Evolutionary conservation across 129 eudicot genomes (phyloP).

Genomic region (Helianthus annuus): HanXRQr2.0-SUNRISE NC_035441.2:186372067-186372566

Average conservation of each 20-base stretch:
- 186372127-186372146: too few relatives aligned
- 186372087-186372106: too few relatives aligned
- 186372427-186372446: background rate
- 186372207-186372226: too few relatives aligned
- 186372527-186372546: background rate
- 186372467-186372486: background rate
- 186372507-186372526: background rate
- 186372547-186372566: background rate
- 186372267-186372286: background rate
- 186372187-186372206: too few relatives aligned
- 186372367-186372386: background rate
- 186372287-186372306: slow-evolving; percentile 15
- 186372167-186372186: too few relatives aligned
- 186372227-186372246: too few relatives aligned
- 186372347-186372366: background rate
- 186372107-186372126: too few relatives aligned
- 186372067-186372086: too few relatives aligned
- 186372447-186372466: slow-evolving; percentile 4
- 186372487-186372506: slow-evolving; percentile 6
- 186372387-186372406: background rate
- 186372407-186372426: too few relatives aligned
- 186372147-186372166: too few relatives aligned
- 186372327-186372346: background rate
- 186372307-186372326: slow-evolving; percentile 22
- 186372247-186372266: too few relatives aligned